Base-by-base conservation (phyloP, 2,329 filamentous ascomycete species). In the Didymella sp. region DNA sequence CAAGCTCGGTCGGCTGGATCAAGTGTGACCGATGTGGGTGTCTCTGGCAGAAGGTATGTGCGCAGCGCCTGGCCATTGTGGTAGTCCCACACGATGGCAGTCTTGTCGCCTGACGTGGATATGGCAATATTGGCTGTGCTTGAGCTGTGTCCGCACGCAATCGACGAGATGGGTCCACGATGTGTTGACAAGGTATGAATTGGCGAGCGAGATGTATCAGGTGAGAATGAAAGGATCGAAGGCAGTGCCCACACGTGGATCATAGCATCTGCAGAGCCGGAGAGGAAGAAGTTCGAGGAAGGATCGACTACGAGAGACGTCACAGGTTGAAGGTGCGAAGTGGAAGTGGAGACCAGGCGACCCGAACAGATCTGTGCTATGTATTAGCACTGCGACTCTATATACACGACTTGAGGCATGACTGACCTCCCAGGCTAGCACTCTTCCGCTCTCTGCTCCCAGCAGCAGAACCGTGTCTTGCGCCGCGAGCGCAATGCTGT, bases 71-170 rank as follows among this genome's bases (percentile, higher is more conserved):
- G 85, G 35, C 91, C 91, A 0, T 87, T 90, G 60, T 88, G 86
- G 73, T 96, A 96, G 77, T 98, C 93, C 95, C 95, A 99, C 58
- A 96, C 82, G 68, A 96, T 88, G 66, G 91, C 91, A 7, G 91
- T 95, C 77, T 91, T 93, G 78, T 98, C 95, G 67, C 86, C 87
- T 63, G 91, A 91, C 6, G 88, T 86, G 3, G 94, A 96, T 19
- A 97, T 84, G 57, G 90, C 93, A 59, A 98, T 87, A 74, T 91
- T 94, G 56, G 89, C 89, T 67, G 87, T 85, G 72, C 86, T 88
- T 58, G 83, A 80, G 71, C 89, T 89, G 69, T 90, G 87, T 17
- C 90, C 88, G 51, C 84, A 74, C 9, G 76, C 77, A n/a, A 87
- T 72, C 3, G 81, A 78, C 6, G 86, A 94, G 75, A 93, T 87